These are phyloP conservation scores for Rosellinia necatrix DNA, from an alignment of 2,329 filamentous ascomycete genomes.

Conservation along the genomic window DNA sequence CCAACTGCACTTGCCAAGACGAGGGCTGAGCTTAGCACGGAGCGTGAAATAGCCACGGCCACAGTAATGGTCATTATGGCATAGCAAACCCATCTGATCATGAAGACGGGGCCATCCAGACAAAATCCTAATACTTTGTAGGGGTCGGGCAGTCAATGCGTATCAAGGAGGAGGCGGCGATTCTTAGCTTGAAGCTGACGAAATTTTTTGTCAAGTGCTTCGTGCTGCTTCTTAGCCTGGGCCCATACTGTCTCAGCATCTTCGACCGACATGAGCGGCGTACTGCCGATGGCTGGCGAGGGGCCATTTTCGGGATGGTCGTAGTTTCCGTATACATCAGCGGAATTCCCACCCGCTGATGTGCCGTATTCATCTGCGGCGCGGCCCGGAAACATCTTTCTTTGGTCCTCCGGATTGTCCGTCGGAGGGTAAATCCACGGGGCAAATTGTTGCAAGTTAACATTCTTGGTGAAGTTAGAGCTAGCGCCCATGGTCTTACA, in stretches of 20 bases:
- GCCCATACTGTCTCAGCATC: constrained; percentile 63
- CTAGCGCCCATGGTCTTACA: constrained; percentile 47
- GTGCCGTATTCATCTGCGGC: constrained; percentile 32
- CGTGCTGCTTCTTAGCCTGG: constrained; percentile 41
- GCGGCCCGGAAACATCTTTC: constrained; percentile 36
- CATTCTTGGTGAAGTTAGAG: constrained; percentile 52
- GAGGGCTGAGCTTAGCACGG: constrained; percentile 20
- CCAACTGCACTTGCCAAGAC: constrained; percentile 20
- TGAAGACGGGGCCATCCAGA: constrained; percentile 21
- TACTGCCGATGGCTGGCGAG: constrained; percentile 49
- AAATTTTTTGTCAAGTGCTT: constrained; percentile 42
- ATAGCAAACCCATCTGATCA: constrained; percentile 26
- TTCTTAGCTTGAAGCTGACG: constrained; percentile 40
- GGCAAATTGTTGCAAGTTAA: constrained; percentile 58
- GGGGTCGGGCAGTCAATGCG: constrained; percentile 38
- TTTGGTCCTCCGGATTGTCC: constrained; percentile 46
- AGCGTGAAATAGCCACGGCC: constrained; percentile 23
- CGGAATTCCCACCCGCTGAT: constrained; percentile 16
- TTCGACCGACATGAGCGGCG: constrained; percentile 63
- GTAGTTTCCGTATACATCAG: constrained; percentile 38
- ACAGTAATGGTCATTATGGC: constrained; percentile 25
- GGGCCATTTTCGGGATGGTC: constrained; percentile 38
- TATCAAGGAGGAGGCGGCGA: constrained; percentile 37
- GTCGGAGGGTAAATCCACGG: constrained; percentile 60
- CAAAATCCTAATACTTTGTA: constrained; percentile 17